Evolutionary conservation across 1,284 basidiomycete species (phyloP).

Genomic region (Vanrija humicola): DNA sequence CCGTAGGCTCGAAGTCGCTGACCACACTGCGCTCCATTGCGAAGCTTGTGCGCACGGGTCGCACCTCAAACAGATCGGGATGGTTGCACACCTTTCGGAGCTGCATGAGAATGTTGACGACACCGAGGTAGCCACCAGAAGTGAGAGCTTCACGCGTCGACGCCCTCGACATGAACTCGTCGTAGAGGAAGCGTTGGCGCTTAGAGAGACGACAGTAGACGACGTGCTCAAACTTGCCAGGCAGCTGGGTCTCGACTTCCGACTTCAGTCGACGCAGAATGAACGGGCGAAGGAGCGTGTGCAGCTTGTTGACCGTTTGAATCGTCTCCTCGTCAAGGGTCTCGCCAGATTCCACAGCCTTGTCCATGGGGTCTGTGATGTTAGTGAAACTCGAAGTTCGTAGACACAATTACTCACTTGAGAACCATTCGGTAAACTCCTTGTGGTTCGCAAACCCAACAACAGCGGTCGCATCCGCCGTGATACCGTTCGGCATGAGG

Average conservation of each 20-base stretch:
- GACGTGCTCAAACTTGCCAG: constrained; percentile 91
- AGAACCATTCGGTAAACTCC: constrained; percentile 96
- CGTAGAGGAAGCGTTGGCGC: constrained; percentile 92
- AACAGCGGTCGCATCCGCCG: constrained; percentile 52
- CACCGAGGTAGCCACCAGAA: constrained; percentile 73
- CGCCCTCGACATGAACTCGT: constrained; percentile 94
- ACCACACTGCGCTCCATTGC: constrained; percentile 75
- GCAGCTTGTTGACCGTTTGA: constrained; percentile 82
- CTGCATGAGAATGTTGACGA: constrained; percentile 97
- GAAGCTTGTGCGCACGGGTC: constrained; percentile 89
- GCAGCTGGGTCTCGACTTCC: constrained; percentile 94
- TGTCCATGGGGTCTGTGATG: constrained; percentile 76
- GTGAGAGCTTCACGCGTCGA: constrained; percentile 81
- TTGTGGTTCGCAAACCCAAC: constrained; percentile 87
- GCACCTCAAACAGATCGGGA: constrained; percentile 90
- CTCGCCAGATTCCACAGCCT: constrained; percentile 84
- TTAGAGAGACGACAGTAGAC: constrained; percentile 89
- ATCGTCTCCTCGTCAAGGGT: constrained; percentile 76
- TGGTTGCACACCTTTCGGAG: constrained; percentile 93
- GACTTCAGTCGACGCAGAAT: constrained; percentile 89
- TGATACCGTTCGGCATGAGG: constrained; percentile 73
- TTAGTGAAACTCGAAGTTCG: background rate
- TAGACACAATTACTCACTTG: constrained; percentile 59
- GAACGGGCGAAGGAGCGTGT: constrained; percentile 88
- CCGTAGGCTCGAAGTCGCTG: constrained; percentile 82